A percentile compares a stretch with the other conserved stretches of the same genome.
Evolutionary conservation across 176 grass and related monocot genomes (phyloP).

Genomic region (Elymus sibiricus): DNA sequence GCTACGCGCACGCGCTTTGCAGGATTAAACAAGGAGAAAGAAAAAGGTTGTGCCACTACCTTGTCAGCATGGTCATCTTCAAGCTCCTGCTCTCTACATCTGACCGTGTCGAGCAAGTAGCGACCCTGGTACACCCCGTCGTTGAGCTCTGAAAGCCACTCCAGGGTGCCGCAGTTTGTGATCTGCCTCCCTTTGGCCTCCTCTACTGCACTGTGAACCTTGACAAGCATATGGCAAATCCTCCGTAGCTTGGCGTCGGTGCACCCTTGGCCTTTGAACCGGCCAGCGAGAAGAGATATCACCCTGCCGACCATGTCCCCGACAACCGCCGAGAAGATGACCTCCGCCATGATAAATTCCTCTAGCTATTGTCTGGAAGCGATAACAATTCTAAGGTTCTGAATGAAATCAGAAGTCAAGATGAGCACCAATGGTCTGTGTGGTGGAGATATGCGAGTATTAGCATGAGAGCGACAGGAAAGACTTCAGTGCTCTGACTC

Average conservation of each 20-base stretch:
- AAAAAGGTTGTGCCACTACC: background rate
- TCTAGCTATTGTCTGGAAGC: background rate
- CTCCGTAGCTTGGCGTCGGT: background rate
- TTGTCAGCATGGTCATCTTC: background rate
- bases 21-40: slow-evolving; percentile 6
- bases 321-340: background rate
- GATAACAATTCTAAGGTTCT: background rate
- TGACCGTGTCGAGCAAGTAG: slow-evolving; percentile 21
- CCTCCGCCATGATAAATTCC: background rate
- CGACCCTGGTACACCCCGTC: background rate
- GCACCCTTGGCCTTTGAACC: background rate
- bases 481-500: background rate
- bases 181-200: slow-evolving; percentile 30
- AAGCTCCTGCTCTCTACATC: background rate
- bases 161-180: slow-evolving; percentile 6
- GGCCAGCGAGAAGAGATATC: background rate
- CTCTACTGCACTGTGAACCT: slow-evolving; percentile 23
- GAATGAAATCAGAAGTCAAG: background rate
- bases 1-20: background rate
- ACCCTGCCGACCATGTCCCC: slow-evolving; percentile 14
- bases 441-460: background rate
- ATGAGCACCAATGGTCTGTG: background rate
- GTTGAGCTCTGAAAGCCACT: slow-evolving; percentile 20
- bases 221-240: slow-evolving; percentile 6
- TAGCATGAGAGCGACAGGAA: background rate